A percentile compares a stretch with the other conserved stretches of the same genome.
These are phyloP conservation scores for Gossypium davidsonii DNA, from an alignment of 441 rosid species.

Conservation along the genomic window DNA sequence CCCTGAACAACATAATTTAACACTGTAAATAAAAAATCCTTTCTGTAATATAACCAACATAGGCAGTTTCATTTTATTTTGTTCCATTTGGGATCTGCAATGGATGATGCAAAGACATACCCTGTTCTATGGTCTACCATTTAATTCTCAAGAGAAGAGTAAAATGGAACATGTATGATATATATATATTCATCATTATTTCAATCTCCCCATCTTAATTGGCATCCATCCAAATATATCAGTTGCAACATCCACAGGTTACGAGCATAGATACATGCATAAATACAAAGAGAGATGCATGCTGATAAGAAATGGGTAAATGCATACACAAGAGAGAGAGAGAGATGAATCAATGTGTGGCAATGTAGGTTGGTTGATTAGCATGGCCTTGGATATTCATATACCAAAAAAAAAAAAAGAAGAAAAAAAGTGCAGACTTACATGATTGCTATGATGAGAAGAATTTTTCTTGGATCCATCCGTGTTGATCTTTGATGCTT, in stretches of 20 bases:
- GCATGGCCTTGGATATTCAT: not conserved
- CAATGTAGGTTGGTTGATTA: not conserved
- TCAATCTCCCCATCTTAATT: not conserved
- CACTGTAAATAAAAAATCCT: not conserved
- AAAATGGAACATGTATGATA: not conserved
- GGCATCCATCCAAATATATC: not conserved
- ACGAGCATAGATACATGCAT: not conserved
- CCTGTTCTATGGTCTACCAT: not conserved
- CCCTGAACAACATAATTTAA: constrained; percentile 46
- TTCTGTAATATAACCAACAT: not conserved
- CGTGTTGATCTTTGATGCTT: constrained; percentile 70
- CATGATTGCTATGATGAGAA: constrained; percentile 88
- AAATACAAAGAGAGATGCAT: not conserved
- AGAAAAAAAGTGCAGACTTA: constrained; percentile 24
- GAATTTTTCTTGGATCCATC: constrained; percentile 86
- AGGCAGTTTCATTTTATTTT: not conserved
- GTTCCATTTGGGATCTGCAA: not conserved
- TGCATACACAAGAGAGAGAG: not conserved
- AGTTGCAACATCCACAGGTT: not conserved
- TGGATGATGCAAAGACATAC: not conserved
- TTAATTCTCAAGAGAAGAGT: not conserved
- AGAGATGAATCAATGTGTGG: not conserved
- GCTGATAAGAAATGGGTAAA: not conserved
- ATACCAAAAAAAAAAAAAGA: not conserved
- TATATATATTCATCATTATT: not conserved